Percentiles rank a stretch among this genome's conserved stretches.
phyloP scores from a whole-genome alignment of 495 filamentous ascomycete genomes.

The Saxophila tyrrhenica region DNA sequence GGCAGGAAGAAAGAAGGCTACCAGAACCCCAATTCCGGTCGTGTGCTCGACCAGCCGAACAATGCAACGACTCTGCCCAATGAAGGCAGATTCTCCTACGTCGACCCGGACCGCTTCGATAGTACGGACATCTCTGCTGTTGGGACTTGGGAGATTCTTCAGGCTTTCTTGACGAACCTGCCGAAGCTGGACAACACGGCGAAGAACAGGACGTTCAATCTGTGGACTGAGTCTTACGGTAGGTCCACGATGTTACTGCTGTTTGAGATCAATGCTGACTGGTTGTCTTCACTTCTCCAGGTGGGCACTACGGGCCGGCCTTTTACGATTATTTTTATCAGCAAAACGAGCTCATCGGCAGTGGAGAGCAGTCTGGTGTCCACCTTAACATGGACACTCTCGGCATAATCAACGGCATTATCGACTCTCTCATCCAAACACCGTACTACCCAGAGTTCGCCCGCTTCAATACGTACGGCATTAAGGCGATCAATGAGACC shows the following conservation, averaged over 20 bases:
- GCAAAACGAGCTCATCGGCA: conserved; percentile 43
- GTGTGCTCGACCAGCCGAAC: conserved; percentile 29
- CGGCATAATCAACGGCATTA: conserved; percentile 53
- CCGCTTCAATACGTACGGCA: conserved; percentile 64
- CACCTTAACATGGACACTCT: conserved; percentile 45
- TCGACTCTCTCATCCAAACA: conserved; percentile 60
- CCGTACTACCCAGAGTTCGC: conserved; percentile 57
- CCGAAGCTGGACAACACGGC: conserved; percentile 29
- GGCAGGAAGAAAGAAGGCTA: conserved; percentile 28
- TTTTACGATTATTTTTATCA: conserved; percentile 52
- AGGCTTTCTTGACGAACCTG: conserved; percentile 32
- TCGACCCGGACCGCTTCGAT: conserved; percentile 16
- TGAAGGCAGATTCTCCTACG: neutral
- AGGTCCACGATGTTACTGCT: no score
- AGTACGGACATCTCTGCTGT: conserved; percentile 42
- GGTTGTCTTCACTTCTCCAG: no score
- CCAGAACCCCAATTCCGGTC: conserved; percentile 21
- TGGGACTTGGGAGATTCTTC: conserved; percentile 33
- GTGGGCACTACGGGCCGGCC: conserved; percentile 38
- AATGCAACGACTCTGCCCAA: neutral
- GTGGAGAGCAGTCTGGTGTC: conserved; percentile 37
- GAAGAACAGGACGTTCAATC: conserved; percentile 42
- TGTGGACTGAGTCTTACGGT: conserved; percentile 46
- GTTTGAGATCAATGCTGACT: no score
- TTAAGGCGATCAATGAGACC: conserved; percentile 49